Conservation (phyloP, 2,329 filamentous ascomycete genomes). For the Trichoderma sp. region DNA sequence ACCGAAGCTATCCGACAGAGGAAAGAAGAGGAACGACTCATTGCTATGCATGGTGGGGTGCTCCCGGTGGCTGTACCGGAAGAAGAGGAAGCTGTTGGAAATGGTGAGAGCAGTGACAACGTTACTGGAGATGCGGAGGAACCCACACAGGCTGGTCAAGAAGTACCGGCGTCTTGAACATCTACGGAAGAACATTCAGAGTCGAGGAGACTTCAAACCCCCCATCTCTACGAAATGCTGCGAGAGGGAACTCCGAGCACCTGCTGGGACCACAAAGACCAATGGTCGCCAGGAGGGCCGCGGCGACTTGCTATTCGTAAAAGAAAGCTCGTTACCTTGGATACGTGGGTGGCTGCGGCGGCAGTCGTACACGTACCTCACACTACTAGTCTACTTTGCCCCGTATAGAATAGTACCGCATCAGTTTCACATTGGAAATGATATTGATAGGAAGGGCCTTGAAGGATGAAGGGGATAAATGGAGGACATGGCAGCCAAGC, state of each 20-base stretch:
- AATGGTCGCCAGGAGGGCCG: conserved; percentile 19
- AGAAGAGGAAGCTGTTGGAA: conserved; percentile 22
- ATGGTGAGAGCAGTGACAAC: neutral
- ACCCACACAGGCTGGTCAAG: conserved; percentile 1
- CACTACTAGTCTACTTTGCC: conserved; percentile 16
- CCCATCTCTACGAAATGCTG: conserved; percentile 11
- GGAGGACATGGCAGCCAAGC: neutral
- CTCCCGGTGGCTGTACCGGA: conserved; percentile 18
- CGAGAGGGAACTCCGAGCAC: conserved; percentile 33
- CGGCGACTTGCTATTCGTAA: conserved; percentile 11
- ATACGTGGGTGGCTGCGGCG: conserved; percentile 5
- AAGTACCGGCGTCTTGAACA: conserved; percentile 26
- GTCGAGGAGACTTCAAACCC: conserved; percentile 1
- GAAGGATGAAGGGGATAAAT: neutral
- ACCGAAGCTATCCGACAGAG: conserved; percentile 73
- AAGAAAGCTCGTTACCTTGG: neutral
- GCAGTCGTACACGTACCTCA: conserved; percentile 10
- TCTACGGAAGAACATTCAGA: neutral
- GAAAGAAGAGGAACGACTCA: conserved; percentile 75
- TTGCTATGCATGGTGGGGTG: conserved; percentile 32
- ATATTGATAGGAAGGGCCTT: conserved; percentile 1
- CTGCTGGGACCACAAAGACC: conserved; percentile 21
- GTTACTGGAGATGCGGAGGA: neutral
- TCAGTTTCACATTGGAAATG: conserved; percentile 10
- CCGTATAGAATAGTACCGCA: conserved; percentile 16